Conservation (phyloP, 148 eudicot genomes). For the Pharnaceum exiguum region DNA sequence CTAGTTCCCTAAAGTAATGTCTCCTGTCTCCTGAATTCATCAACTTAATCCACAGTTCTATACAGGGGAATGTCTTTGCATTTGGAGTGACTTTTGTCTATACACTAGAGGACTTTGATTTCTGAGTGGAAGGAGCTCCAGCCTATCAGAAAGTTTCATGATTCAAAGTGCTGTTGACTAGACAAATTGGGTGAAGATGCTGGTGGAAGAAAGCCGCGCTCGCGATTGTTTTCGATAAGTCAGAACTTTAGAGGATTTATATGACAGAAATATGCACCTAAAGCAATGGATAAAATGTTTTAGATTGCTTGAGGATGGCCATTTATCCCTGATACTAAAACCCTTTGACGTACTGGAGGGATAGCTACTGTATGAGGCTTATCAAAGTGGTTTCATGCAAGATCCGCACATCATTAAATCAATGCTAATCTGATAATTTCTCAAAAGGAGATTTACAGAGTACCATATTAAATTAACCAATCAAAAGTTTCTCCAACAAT, state of each 20-base stretch:
- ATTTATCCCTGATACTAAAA: no score
- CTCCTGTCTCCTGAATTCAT: slow-evolving; percentile 70
- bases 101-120: no score
- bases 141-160: slow-evolving; percentile 43
- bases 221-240: slow-evolving; percentile 47
- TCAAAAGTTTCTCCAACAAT: no score
- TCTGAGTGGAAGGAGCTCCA: slow-evolving; percentile 45
- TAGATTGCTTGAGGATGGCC: slow-evolving; percentile 53
- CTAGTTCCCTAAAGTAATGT: slow-evolving; percentile 63
- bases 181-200: slow-evolving; percentile 61
- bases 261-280: slow-evolving; percentile 10
- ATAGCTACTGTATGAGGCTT: no score
- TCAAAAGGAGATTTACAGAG: no score
- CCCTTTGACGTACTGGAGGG: no score
- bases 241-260: slow-evolving; percentile 16
- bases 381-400: no score
- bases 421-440: no score
- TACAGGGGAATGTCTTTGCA: slow-evolving; percentile 68
- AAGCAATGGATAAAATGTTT: slow-evolving; percentile 38
- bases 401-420: no score
- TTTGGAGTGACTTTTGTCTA: slow-evolving; percentile 63
- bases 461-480: no score
- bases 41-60: slow-evolving; percentile 56
- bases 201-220: slow-evolving; percentile 37
- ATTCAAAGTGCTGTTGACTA: slow-evolving; percentile 44